These are phyloP conservation scores for Teunomyces barrocoloradensis DNA, from an alignment of 805 yeast species.

Conservation along the genomic window DNA sequence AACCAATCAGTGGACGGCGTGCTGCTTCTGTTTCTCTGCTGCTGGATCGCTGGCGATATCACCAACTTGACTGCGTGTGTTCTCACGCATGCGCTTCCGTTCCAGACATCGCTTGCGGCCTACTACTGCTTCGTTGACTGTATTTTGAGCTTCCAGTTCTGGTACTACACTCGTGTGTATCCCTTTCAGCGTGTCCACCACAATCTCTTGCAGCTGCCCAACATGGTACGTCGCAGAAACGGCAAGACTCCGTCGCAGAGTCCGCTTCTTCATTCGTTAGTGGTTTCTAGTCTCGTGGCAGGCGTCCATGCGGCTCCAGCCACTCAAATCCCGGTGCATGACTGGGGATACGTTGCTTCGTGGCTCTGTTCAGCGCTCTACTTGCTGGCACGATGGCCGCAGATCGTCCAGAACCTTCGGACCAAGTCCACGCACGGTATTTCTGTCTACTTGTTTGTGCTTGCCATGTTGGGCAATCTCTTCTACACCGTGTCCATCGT, in stretches of 20 bases:
- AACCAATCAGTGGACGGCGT: slow-evolving; percentile 37
- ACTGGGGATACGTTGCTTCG: slow-evolving; percentile 27
- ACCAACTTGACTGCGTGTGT: slow-evolving; percentile 67
- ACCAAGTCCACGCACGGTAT: slow-evolving; percentile 34
- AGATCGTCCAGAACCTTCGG: slow-evolving; percentile 29
- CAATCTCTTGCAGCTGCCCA: slow-evolving; percentile 37
- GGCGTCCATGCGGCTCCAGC: slow-evolving; percentile 10
- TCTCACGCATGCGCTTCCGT: slow-evolving; percentile 73
- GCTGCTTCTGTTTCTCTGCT: slow-evolving; percentile 26
- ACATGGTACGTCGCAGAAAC: slow-evolving; percentile 22
- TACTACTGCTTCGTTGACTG: slow-evolving; percentile 75
- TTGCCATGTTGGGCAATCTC: slow-evolving; percentile 36
- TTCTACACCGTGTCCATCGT: slow-evolving; percentile 34
- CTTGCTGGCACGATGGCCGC: slow-evolving; percentile 34
- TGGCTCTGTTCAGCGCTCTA: slow-evolving; percentile 34
- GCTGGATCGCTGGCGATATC: slow-evolving; percentile 40
- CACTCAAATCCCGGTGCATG: no score
- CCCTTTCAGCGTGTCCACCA: slow-evolving; percentile 39
- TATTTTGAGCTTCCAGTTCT: slow-evolving; percentile 65
- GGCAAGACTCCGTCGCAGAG: slow-evolving; percentile 8
- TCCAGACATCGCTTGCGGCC: slow-evolving; percentile 68
- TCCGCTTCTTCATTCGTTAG: slow-evolving; percentile 7
- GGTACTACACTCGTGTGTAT: slow-evolving; percentile 57
- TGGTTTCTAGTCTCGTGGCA: slow-evolving; percentile 12
- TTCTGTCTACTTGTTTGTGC: slow-evolving; percentile 31